Evolutionary conservation across 805 yeast species (phyloP).

Genomic region (Komagataella kurtzmanii): DNA sequence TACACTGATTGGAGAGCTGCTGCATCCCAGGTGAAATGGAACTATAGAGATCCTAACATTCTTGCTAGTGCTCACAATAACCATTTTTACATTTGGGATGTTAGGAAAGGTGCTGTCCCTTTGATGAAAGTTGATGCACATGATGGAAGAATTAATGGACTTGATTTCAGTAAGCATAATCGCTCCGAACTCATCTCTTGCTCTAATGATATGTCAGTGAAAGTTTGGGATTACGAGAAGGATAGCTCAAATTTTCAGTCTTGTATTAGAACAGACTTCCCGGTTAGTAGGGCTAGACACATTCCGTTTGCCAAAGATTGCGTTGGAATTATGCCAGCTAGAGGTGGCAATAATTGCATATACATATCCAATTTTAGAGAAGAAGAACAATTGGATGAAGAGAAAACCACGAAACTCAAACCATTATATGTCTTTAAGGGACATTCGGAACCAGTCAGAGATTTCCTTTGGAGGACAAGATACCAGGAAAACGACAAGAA

Average conservation of each 20-base stretch:
- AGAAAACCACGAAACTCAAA: slow-evolving; percentile 24
- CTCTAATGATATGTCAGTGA: slow-evolving; percentile 76
- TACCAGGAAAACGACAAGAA: slow-evolving; percentile 25
- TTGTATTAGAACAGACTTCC: slow-evolving; percentile 61
- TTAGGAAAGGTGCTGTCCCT: slow-evolving; percentile 71
- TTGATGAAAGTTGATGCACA: slow-evolving; percentile 61
- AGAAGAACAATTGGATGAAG: slow-evolving; percentile 12
- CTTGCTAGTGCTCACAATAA: slow-evolving; percentile 83
- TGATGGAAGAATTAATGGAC: slow-evolving; percentile 74
- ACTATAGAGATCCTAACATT: slow-evolving; percentile 56
- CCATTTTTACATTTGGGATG: slow-evolving; percentile 77
- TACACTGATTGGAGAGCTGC: slow-evolving; percentile 96
- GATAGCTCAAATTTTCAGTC: slow-evolving; percentile 31
- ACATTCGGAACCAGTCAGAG: slow-evolving; percentile 75
- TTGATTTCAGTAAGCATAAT: slow-evolving; percentile 60
- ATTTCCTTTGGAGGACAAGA: slow-evolving; percentile 76
- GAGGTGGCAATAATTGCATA: slow-evolving; percentile 68
- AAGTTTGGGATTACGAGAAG: slow-evolving; percentile 59
- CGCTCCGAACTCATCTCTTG: slow-evolving; percentile 61
- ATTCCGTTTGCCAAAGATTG: slow-evolving; percentile 79
- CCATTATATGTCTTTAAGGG: slow-evolving; percentile 60
- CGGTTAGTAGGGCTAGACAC: slow-evolving; percentile 79
- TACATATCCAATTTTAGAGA: slow-evolving; percentile 36
- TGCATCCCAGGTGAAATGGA: slow-evolving; percentile 94
- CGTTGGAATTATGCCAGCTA: slow-evolving; percentile 78